Base-by-base conservation (phyloP, 306 rosid genomes). In the Cucurbita moschata region DNA sequence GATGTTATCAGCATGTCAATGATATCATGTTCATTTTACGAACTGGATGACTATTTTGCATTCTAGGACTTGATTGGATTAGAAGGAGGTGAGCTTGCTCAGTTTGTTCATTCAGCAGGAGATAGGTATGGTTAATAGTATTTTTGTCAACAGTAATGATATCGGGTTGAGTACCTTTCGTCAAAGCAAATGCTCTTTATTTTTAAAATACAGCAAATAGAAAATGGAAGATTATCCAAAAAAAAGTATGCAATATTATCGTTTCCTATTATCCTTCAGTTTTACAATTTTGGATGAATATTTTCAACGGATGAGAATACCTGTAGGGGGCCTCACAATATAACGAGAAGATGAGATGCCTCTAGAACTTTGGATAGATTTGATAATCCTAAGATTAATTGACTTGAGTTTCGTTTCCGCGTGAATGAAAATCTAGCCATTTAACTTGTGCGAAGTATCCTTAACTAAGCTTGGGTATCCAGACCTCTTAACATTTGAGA, bases 31-130 rank as follows among this genome's bases (percentile, higher is more conserved):
- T 10, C 44, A 49, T 75, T 75, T 75, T 44, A 75, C 14, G 6
- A 30, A 50, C 51, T 40, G 55, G 23, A 49, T 49, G 37, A 9
- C 62, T 47, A 44, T 61, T 18, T 30, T 49, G 14, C 9, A 23
- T 47, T 74, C 69, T 80, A 93, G 98, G 96, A 89, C 77, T 82
- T 93, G 88, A 66, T 90, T 77, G 92, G 92, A 72, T 76, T 93
- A 77, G 84, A 84, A 75, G 92, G 87, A 55, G 90, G 83, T 63
- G 96, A 85, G 10, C 85, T 93, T 70, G 83, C 79, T 77, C 89
- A 79, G 57, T 93, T 83, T 80, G 75, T 88, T 73, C 82, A 90
- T 44, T 80, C 83, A 51, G 86, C 84, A 14, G 96, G 88, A 82
- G 85, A 84, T 68, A 91, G 77, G 98, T 93, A 87, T 74, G 87